A percentile compares a stretch with the other conserved stretches of the same genome.
Conservation (phyloP, 2,329 filamentous ascomycete species). For the Claviceps maximensis region DNA sequence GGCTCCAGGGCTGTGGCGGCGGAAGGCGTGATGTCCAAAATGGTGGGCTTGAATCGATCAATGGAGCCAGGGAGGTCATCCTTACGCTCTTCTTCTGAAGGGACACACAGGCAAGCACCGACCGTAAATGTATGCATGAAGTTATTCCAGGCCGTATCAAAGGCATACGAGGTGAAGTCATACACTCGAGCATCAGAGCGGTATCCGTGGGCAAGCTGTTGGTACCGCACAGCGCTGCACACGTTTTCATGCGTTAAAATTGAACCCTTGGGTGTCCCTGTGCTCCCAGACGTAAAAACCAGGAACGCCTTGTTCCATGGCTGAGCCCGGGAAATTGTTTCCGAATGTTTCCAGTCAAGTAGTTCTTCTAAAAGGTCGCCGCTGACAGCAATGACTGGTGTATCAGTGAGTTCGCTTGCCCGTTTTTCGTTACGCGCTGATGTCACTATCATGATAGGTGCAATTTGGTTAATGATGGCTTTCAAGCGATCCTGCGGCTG, state of each 20-base stretch:
- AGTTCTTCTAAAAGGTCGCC: background rate
- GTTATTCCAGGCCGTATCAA: conserved; percentile 4
- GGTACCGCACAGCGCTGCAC: conserved; percentile 10
- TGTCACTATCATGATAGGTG: conserved; percentile 9
- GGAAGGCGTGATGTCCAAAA: conserved; percentile 4
- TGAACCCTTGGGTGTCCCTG: conserved; percentile 15
- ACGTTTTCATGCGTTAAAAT: conserved; percentile 12
- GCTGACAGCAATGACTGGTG: background rate
- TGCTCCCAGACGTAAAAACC: conserved; percentile 11
- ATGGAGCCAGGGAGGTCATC: conserved; percentile 6
- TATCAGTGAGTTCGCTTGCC: conserved; percentile 3
- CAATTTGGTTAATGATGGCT: conserved; percentile 9
- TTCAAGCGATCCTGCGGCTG: conserved; percentile 8
- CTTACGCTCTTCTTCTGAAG: conserved; percentile 7
- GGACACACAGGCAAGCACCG: conserved; percentile 9
- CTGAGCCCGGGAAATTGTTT: background rate
- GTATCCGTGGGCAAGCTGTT: conserved; percentile 9
- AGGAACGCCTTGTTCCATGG: conserved; percentile 7
- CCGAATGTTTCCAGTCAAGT: background rate
- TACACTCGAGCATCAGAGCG: conserved; percentile 8
- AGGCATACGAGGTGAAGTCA: conserved; percentile 6
- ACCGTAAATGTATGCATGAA: conserved; percentile 2
- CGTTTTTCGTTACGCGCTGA: conserved; percentile 6
- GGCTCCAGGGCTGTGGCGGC: background rate
- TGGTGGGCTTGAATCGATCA: conserved; percentile 1